Evolutionary conservation across 1,139 yeast genomes (phyloP), one percentile per base, ranked within the genome.

Genomic region (Wickerhamiella pararugosa): DNA sequence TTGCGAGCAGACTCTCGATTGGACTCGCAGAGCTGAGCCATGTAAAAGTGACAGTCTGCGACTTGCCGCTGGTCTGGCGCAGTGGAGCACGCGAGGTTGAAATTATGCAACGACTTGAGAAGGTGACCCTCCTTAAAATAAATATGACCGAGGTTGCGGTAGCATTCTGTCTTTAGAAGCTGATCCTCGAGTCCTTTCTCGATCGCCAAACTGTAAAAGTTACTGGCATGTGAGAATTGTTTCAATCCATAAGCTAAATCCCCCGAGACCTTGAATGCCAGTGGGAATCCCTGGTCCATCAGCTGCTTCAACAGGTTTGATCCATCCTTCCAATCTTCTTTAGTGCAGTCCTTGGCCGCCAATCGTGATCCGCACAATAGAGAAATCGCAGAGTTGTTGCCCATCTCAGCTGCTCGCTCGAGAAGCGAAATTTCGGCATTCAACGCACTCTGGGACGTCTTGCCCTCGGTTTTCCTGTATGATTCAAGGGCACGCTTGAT

Each of bases 341-440:
- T 55, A 1, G 53, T 39, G n/a, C 51, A 45, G 60, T 47, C 46
- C 1, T 43, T 32, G 9, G 52, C 53, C 4, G 45, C 40, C 51
- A 62, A 48, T 7, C 51, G 59, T 43, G 75, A 49, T 69, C 80
- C 62, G 69, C 84, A 34, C 25, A 86, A 60, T 10, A 82, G 63
- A 1, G 90, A 66, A 27, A 86, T 74, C 1, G 95, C 94, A 58
- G 84, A 84, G 48, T 76, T 72, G 53, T 80, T 73, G 1, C 95
- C 95, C 53, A 75, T 53, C 53, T 82, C 93, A 0, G 94, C 94
- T 6, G 94, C 86, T 45, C 71, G 71, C 51, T 83, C 93, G 7
- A 84, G 71, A 36, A 84, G 59, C 49, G 74, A 78, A 49, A 76
- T 72, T 55, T 84, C 94, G 27, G 84, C 60, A 7, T 62, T 70